phyloP scores from a whole-genome alignment of 768 basidiomycete genomes.

The Terana coerulea region DNA sequence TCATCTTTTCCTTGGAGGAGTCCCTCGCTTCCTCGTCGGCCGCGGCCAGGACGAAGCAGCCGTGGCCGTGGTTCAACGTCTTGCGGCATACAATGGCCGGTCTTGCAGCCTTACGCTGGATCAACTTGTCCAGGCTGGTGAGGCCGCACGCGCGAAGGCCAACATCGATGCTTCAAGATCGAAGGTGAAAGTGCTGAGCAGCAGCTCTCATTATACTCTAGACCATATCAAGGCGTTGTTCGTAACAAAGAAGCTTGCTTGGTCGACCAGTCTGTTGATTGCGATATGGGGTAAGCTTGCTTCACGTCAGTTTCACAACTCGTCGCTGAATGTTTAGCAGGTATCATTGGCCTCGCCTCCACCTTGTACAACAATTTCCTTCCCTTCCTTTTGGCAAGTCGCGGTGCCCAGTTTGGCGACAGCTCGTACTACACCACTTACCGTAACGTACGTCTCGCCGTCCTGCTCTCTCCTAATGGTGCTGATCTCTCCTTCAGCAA shows the following conservation, averaged over 20 bases:
- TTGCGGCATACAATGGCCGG: constrained; percentile 49
- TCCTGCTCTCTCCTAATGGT: background rate
- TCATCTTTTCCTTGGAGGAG: constrained; percentile 50
- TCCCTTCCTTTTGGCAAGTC: constrained; percentile 31
- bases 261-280: constrained; percentile 60
- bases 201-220: constrained; percentile 35
- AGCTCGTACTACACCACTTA: constrained; percentile 32
- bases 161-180: background rate
- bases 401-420: constrained; percentile 33
- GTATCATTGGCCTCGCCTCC: constrained; percentile 32
- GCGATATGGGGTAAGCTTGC: constrained; percentile 37
- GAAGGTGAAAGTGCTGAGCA: constrained; percentile 30
- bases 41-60: constrained; percentile 51
- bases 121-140: constrained; percentile 36
- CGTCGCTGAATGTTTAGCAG: constrained; percentile 11
- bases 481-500: constrained; percentile 39
- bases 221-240: constrained; percentile 60
- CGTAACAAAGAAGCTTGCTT: constrained; percentile 57
- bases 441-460: constrained; percentile 28
- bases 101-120: constrained; percentile 40
- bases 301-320: background rate
- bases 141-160: constrained; percentile 11
- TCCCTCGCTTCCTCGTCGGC: constrained; percentile 58
- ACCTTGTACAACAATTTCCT: constrained; percentile 36
- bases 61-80: constrained; percentile 40